These are phyloP conservation scores for Trichoderma erinaceum DNA, from an alignment of 495 filamentous ascomycete species.

Conservation along the genomic window DNA sequence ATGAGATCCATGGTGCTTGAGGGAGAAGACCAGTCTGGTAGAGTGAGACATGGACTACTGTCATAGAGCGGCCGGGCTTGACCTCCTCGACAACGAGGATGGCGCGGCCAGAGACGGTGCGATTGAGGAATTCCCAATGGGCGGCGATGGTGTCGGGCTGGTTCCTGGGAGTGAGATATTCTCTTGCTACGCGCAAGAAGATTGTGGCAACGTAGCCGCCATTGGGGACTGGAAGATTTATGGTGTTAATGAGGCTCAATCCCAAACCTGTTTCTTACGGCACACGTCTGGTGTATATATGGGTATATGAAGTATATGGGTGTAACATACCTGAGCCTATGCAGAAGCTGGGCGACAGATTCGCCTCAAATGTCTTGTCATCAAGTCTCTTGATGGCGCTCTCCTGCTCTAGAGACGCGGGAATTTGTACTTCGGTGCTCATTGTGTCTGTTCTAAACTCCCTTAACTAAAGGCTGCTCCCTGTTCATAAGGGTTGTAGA, in stretches of 20 bases:
- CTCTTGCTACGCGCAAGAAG: constrained; percentile 53
- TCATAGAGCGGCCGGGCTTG: constrained; percentile 65
- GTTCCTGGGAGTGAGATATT: constrained; percentile 55
- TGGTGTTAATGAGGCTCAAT: neutral
- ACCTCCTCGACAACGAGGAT: constrained; percentile 59
- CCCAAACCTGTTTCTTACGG: neutral
- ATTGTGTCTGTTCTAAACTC: neutral
- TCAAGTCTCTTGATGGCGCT: constrained; percentile 13
- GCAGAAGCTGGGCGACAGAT: constrained; percentile 16
- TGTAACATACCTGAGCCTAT: constrained; percentile 17
- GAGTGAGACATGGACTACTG: constrained; percentile 64
- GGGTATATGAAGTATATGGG: neutral
- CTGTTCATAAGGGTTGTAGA: no score
- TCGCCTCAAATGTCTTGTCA: constrained; percentile 14
- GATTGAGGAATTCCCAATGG: constrained; percentile 69
- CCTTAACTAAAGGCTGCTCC: neutral
- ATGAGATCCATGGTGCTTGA: constrained; percentile 27
- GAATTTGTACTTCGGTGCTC: neutral
- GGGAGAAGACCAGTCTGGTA: constrained; percentile 31
- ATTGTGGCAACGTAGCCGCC: constrained; percentile 68
- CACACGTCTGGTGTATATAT: neutral
- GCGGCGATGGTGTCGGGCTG: constrained; percentile 59
- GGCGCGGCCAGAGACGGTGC: constrained; percentile 58
- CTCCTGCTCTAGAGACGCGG: neutral
- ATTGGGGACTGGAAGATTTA: constrained; percentile 58